These are phyloP conservation scores for Rhexocercosporidium sp. DNA, from an alignment of 2,329 filamentous ascomycete species.

Conservation along the genomic window DNA sequence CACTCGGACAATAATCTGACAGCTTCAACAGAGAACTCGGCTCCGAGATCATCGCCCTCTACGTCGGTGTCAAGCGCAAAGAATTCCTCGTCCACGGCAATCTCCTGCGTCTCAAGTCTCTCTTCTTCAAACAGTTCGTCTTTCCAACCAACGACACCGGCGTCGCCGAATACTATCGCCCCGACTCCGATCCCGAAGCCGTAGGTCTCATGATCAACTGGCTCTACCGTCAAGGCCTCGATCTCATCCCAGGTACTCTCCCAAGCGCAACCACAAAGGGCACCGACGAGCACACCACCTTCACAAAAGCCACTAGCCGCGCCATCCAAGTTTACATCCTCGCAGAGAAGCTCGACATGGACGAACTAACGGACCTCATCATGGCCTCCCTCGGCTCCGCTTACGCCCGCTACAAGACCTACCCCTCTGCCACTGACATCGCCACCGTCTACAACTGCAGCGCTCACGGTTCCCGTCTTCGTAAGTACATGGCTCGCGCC, in stretches of 20 bases:
- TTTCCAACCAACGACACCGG: background rate
- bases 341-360: slow-evolving; percentile 5
- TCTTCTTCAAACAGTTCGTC: background rate
- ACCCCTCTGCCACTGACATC: background rate
- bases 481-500: slow-evolving; percentile 18
- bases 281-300: background rate
- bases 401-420: background rate
- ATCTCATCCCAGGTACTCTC: background rate
- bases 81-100: slow-evolving; percentile 15
- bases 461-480: background rate
- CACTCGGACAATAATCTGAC: too few species aligned
- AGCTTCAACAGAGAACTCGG: background rate
- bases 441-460: slow-evolving; percentile 1
- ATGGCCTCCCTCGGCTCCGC: background rate
- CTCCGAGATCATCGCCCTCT: slow-evolving; percentile 16
- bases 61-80: slow-evolving; percentile 22
- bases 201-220: slow-evolving; percentile 1
- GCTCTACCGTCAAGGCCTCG: slow-evolving; percentile 1
- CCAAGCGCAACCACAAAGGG: background rate
- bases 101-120: slow-evolving; percentile 14
- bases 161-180: background rate
- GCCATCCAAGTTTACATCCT: slow-evolving; percentile 10
- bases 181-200: slow-evolving; percentile 1
- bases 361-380: background rate
- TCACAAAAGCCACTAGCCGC: background rate